phyloP scores from a whole-genome alignment of 2,329 filamentous ascomycete genomes.

The Diaporthe destruens region DNA sequence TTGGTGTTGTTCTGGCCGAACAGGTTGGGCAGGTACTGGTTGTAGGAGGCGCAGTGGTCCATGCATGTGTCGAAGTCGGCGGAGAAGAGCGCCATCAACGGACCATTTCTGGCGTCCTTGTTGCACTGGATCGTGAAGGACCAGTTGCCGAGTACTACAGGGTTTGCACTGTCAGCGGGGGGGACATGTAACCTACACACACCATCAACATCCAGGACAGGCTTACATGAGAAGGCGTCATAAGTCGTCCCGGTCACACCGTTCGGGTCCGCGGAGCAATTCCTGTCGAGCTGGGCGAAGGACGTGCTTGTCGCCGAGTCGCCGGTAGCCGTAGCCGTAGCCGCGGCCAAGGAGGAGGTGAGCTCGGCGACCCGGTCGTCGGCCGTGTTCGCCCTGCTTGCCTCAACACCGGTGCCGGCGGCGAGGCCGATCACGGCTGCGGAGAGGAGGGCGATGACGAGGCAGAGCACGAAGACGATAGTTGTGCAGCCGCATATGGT shows the following conservation, averaged over 20 bases:
- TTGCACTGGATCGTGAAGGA: conserved; percentile 60
- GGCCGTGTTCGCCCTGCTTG: conserved; percentile 55
- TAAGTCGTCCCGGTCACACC: conserved; percentile 55
- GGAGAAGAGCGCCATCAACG: conserved; percentile 57
- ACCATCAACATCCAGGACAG: no score
- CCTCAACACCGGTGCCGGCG: conserved; percentile 58
- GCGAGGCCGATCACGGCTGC: conserved; percentile 59
- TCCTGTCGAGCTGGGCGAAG: conserved; percentile 53
- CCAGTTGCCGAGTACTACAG: conserved; percentile 52
- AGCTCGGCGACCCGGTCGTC: conserved; percentile 50
- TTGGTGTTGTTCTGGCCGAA: conserved; percentile 48
- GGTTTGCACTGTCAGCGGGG: conserved; percentile 39
- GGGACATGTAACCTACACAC: neutral
- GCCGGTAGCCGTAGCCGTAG: conserved; percentile 42
- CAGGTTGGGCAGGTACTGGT: conserved; percentile 48
- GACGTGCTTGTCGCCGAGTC: conserved; percentile 46
- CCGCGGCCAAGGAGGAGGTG: conserved; percentile 45
- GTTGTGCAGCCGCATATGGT: conserved; percentile 54
- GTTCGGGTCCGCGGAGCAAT: conserved; percentile 54
- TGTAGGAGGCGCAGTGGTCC: conserved; percentile 60
- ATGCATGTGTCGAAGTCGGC: conserved; percentile 60
- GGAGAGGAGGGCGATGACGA: conserved; percentile 55
- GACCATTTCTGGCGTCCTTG: conserved; percentile 53
- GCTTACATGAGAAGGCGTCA: conserved; percentile 54
- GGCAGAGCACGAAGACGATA: conserved; percentile 56